phyloP scores from a whole-genome alignment of 306 rosid genomes.

The Lupinus albus region DNA sequence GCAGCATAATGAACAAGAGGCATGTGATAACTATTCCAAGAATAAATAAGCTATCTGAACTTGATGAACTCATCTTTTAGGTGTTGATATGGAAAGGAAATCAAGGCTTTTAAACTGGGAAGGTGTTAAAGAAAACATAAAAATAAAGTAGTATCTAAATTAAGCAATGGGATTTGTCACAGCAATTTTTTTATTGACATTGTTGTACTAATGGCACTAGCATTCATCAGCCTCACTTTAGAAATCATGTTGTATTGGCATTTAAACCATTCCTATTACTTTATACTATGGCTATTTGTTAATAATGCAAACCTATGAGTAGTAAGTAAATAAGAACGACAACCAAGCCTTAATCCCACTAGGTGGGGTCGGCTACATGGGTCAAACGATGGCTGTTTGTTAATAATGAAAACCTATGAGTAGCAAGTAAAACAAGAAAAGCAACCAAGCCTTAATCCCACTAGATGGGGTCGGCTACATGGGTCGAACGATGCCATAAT shows the following conservation, averaged over 20 bases:
- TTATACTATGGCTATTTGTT: neutral
- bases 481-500: too few species aligned
- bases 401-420: too few species aligned
- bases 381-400: too few species aligned
- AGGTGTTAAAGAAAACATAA: neutral
- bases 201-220: neutral
- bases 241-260: conserved; percentile 16
- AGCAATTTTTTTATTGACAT: conserved; percentile 2
- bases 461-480: too few species aligned
- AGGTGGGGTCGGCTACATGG: too few species aligned
- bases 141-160: neutral
- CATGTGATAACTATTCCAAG: conserved; percentile 8
- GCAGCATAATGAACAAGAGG: conserved; percentile 39
- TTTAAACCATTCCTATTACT: conserved; percentile 27
- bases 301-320: neutral
- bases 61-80: neutral
- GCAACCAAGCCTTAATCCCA: too few species aligned
- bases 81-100: neutral
- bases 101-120: neutral
- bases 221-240: conserved; percentile 12
- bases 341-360: too few species aligned
- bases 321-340: too few species aligned
- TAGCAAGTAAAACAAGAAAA: too few species aligned
- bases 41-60: conserved; percentile 6
- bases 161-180: conserved; percentile 9